Evolutionary conservation across 352 stramenopile species (phyloP).

Genomic region (Phytophthora palmivora): DNA sequence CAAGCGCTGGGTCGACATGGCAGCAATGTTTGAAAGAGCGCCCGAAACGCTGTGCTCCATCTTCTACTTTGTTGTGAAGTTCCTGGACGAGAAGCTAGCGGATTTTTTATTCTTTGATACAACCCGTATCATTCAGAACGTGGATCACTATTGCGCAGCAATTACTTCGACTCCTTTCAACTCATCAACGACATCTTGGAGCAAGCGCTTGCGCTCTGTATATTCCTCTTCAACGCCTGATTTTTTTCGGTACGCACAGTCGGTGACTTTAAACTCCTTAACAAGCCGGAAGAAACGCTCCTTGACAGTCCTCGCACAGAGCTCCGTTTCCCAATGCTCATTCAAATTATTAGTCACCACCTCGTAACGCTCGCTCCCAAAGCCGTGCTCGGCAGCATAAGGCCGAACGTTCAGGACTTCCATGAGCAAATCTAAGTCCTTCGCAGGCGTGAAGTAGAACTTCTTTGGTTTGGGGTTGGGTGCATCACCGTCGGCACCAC

Average conservation of each 20-base stretch:
- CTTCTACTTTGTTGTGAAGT: constrained; percentile 24
- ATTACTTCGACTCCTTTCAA: background rate
- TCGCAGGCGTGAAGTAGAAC: too few relatives aligned
- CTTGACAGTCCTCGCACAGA: constrained; percentile 5
- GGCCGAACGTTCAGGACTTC: too few relatives aligned
- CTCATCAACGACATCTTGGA: background rate
- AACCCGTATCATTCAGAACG: constrained; percentile 1
- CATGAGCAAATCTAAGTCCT: too few relatives aligned
- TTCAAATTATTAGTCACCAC: constrained; percentile 6
- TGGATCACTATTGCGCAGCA: constrained; percentile 12
- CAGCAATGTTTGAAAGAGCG: too few relatives aligned
- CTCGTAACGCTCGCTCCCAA: background rate
- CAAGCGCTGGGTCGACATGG: too few relatives aligned
- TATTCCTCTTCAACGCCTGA: constrained; percentile 10
- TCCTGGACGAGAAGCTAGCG: too few relatives aligned
- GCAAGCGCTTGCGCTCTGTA: too few relatives aligned
- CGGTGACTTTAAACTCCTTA: constrained; percentile 8
- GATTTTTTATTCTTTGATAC: constrained; percentile 14
- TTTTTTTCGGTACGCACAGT: constrained; percentile 10
- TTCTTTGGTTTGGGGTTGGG: too few relatives aligned
- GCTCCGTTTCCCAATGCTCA: constrained; percentile 2
- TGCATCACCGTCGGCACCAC: background rate
- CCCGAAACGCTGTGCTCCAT: background rate
- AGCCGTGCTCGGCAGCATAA: constrained; percentile 7
- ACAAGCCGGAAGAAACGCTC: constrained; percentile 10